A percentile compares a stretch with the other conserved stretches of the same genome.
phyloP scores from a whole-genome alignment of 805 yeast genomes.

The Metschnikowia lunata region DNA sequence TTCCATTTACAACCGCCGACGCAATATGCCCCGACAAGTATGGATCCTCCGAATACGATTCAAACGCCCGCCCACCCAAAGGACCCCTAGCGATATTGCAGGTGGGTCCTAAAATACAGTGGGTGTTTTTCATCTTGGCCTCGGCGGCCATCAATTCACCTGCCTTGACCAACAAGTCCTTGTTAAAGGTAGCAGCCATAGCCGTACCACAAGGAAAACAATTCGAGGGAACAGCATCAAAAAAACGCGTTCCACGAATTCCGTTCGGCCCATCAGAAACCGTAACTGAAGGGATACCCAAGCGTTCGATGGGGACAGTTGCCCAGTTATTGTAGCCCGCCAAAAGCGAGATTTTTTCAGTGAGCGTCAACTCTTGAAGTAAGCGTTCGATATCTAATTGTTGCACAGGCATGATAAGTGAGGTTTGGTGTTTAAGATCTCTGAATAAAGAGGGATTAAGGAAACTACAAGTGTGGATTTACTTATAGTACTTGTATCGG shows the following conservation, averaged over 20 bases:
- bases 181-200: constrained; percentile 53
- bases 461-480: too few species aligned
- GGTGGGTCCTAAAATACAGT: constrained; percentile 41
- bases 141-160: constrained; percentile 53
- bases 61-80: constrained; percentile 60
- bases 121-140: constrained; percentile 51
- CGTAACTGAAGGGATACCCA: constrained; percentile 16
- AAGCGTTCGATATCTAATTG: constrained; percentile 28
- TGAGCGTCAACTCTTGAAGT: constrained; percentile 28
- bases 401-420: constrained; percentile 3
- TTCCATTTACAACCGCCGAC: constrained; percentile 48
- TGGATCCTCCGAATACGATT: constrained; percentile 62
- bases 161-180: constrained; percentile 43
- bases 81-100: constrained; percentile 55
- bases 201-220: constrained; percentile 62
- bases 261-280: constrained; percentile 61
- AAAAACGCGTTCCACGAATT: constrained; percentile 53
- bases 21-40: constrained; percentile 43
- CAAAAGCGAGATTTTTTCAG: constrained; percentile 33
- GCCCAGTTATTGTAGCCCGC: constrained; percentile 26
- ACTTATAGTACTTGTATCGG: too few species aligned
- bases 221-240: constrained; percentile 49
- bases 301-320: constrained; percentile 13
- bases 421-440: too few species aligned
- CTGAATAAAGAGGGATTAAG: too few species aligned